A percentile compares a stretch with the other conserved stretches of the same genome.
Conservation (phyloP, 306 rosid genomes). For the Astragalus glycyphyllos region DNA sequence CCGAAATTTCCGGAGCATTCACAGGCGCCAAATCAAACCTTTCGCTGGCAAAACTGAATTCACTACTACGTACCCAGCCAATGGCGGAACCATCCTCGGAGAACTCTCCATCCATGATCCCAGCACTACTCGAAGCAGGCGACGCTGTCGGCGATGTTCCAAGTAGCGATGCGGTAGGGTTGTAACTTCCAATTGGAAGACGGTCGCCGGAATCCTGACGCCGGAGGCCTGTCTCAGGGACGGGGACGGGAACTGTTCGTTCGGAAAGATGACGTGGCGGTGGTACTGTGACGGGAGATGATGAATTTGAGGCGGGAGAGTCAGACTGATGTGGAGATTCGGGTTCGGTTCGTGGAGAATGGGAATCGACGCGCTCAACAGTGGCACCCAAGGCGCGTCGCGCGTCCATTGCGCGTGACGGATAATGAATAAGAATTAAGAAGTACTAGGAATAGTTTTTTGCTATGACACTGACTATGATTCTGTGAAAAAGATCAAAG, state of each 20-base stretch:
- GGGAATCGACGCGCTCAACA: slow-evolving; percentile 74
- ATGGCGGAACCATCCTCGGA: slow-evolving; percentile 57
- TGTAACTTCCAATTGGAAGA: slow-evolving; percentile 61
- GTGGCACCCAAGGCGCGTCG: slow-evolving; percentile 59
- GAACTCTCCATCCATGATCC: slow-evolving; percentile 55
- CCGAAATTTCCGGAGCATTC: slow-evolving; percentile 36
- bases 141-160: slow-evolving; percentile 58
- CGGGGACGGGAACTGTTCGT: slow-evolving; percentile 66
- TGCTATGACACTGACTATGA: too few species aligned
- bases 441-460: too few species aligned
- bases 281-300: slow-evolving; percentile 68
- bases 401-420: slow-evolving; percentile 60
- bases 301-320: slow-evolving; percentile 44
- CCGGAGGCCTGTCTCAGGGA: slow-evolving; percentile 60
- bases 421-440: too few species aligned
- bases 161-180: slow-evolving; percentile 55
- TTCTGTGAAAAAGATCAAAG: too few species aligned
- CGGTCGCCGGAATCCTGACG: slow-evolving; percentile 48
- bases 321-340: slow-evolving; percentile 38
- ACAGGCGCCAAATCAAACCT: slow-evolving; percentile 47
- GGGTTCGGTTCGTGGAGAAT: slow-evolving; percentile 43
- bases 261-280: slow-evolving; percentile 68
- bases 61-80: slow-evolving; percentile 52
- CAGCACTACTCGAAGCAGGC: slow-evolving; percentile 52
- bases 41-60: slow-evolving; percentile 49